phyloP scores from a whole-genome alignment of 768 basidiomycete genomes.

The Boletus rufocinnamomeus region DNA sequence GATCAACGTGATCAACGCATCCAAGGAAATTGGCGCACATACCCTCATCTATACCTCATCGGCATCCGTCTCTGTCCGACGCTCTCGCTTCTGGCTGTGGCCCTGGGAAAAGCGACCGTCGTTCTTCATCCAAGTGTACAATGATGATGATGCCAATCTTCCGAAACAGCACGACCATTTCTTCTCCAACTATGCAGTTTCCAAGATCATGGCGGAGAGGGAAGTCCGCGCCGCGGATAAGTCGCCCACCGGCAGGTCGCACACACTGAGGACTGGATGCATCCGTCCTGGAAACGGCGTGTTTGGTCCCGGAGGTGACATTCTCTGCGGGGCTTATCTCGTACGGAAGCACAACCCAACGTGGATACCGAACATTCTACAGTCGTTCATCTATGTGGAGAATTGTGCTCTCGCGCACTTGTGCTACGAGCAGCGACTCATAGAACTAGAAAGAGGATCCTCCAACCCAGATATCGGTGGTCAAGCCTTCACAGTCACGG shows the following conservation, averaged over 20 bases:
- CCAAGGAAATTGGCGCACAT: constrained; percentile 53
- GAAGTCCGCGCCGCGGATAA: constrained; percentile 46
- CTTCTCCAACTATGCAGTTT: constrained; percentile 78
- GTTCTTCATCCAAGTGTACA: constrained; percentile 60
- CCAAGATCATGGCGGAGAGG: constrained; percentile 61
- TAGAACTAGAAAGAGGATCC: constrained; percentile 48
- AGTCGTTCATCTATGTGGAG: constrained; percentile 74
- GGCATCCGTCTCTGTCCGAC: constrained; percentile 59
- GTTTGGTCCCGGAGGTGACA: constrained; percentile 75
- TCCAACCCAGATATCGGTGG: constrained; percentile 69
- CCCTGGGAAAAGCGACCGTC: constrained; percentile 69
- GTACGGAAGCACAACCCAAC: constrained; percentile 58
- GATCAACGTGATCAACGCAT: constrained; percentile 63
- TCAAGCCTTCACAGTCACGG: constrained; percentile 64
- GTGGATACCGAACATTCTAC: constrained; percentile 59
- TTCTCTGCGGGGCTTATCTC: constrained; percentile 65
- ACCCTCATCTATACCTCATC: constrained; percentile 75
- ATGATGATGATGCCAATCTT: constrained; percentile 55
- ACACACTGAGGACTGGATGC: constrained; percentile 62
- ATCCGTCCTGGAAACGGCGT: constrained; percentile 79
- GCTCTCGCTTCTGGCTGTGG: constrained; percentile 66
- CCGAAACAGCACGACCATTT: constrained; percentile 60
- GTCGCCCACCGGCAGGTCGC: constrained; percentile 31
- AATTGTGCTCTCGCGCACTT: constrained; percentile 74
- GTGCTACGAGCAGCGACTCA: constrained; percentile 69